Percentiles rank a stretch among this genome's conserved stretches.
These are phyloP conservation scores for Pilasporangium apinafurcum DNA, from an alignment of 352 stramenopile genomes.

Conservation along the genomic window DNA sequence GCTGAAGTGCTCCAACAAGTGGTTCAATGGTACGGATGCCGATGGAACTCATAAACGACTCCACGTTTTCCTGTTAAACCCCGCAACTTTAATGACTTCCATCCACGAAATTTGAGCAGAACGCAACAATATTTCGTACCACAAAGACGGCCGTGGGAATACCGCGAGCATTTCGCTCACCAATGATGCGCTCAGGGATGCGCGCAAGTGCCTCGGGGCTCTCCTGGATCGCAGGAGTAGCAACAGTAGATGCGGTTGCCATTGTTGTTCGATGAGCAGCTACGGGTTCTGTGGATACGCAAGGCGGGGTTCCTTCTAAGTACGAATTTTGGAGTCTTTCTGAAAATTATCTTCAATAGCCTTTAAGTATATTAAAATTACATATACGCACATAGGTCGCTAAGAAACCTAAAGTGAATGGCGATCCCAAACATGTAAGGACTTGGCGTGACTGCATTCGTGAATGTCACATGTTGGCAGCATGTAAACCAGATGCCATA, in stretches of 20 bases:
- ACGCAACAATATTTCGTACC: slow-evolving; percentile 17
- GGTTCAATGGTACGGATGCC: slow-evolving; percentile 62
- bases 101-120: background rate
- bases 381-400: too few species aligned
- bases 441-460: too few species aligned
- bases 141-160: slow-evolving; percentile 79
- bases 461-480: too few species aligned
- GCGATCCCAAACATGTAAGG: too few species aligned
- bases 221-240: slow-evolving; percentile 38
- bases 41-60: slow-evolving; percentile 55
- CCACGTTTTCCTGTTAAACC: slow-evolving; percentile 54
- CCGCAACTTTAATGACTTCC: background rate
- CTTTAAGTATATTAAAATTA: too few species aligned
- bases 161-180: slow-evolving; percentile 69
- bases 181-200: slow-evolving; percentile 69
- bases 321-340: too few species aligned
- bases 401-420: too few species aligned
- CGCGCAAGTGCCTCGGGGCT: slow-evolving; percentile 61
- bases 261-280: slow-evolving; percentile 29
- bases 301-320: too few species aligned
- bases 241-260: too few species aligned
- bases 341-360: too few species aligned
- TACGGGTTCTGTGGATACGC: too few species aligned
- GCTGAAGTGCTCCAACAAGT: slow-evolving; percentile 73
- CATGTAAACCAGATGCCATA: too few species aligned